A percentile compares a stretch with the other conserved stretches of the same genome.
Conservation (phyloP, 2,329 filamentous ascomycete species). For the Aspergillus alliaceus region DNA sequence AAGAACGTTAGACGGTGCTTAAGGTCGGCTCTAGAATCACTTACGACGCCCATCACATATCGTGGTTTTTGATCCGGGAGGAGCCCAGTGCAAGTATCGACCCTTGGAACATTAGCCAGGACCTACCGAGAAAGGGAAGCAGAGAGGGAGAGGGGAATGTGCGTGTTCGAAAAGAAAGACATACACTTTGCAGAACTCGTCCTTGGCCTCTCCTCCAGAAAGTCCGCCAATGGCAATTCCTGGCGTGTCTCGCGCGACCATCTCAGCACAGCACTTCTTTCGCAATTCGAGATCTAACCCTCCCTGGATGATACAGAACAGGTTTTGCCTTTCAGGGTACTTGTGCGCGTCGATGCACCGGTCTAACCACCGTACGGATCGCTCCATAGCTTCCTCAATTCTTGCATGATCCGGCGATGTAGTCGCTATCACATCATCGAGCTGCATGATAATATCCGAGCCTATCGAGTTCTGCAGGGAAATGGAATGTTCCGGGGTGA, state of each 20-base stretch:
- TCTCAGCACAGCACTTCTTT: conserved; percentile 76
- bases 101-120: conserved; percentile 42
- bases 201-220: conserved; percentile 92
- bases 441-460: conserved; percentile 98
- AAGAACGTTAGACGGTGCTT: conserved; percentile 19
- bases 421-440: conserved; percentile 96
- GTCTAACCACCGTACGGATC: conserved; percentile 93
- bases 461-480: conserved; percentile 94
- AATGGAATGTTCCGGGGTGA: conserved; percentile 97
- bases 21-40: conserved; percentile 17
- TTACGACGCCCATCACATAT: conserved; percentile 94
- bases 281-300: conserved; percentile 87
- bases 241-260: conserved; percentile 87
- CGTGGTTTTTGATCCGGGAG: conserved; percentile 90
- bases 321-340: conserved; percentile 78
- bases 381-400: conserved; percentile 92
- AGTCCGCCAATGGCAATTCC: conserved; percentile 95
- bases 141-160: not conserved
- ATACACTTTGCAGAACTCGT: conserved; percentile 81
- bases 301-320: conserved; percentile 98
- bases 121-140: not conserved
- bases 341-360: conserved; percentile 88
- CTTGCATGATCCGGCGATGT: conserved; percentile 85
- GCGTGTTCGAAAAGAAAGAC: no score
- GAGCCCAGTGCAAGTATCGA: conserved; percentile 78